These are phyloP conservation scores for Trichophyton verrucosum DNA, from an alignment of 2,329 filamentous ascomycete species.

Conservation along the genomic window DNA sequence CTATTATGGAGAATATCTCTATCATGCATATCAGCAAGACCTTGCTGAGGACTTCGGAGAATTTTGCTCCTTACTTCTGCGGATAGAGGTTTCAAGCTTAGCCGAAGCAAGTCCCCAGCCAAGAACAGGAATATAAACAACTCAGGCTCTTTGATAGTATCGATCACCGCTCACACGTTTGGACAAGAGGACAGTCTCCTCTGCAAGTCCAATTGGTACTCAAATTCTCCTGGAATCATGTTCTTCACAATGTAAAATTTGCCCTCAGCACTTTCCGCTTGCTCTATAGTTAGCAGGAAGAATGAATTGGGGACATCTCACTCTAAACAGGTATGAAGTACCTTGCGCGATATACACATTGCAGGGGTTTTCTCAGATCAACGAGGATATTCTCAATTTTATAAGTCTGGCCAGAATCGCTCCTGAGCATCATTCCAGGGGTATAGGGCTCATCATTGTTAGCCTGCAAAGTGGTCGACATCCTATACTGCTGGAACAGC, in stretches of 20 bases:
- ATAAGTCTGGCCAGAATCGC: too few relatives aligned
- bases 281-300: too few relatives aligned
- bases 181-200: constrained; percentile 15
- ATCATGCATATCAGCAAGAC: constrained; percentile 24
- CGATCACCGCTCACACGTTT: constrained; percentile 19
- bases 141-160: constrained; percentile 15
- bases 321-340: too few relatives aligned
- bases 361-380: too few relatives aligned
- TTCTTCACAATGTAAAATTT: constrained; percentile 15
- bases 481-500: too few relatives aligned
- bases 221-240: constrained; percentile 22
- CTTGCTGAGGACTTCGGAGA: constrained; percentile 16
- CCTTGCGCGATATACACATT: too few relatives aligned
- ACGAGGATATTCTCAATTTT: too few relatives aligned
- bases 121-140: constrained; percentile 17
- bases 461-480: too few relatives aligned
- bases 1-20: constrained; percentile 24
- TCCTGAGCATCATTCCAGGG: too few relatives aligned
- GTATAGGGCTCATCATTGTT: too few relatives aligned
- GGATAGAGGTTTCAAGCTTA: constrained; percentile 12
- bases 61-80: constrained; percentile 11
- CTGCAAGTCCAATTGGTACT: constrained; percentile 22
- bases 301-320: too few relatives aligned
- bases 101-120: constrained; percentile 13
- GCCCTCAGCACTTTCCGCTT: constrained; percentile 6